Evolutionary conservation across 805 yeast species (phyloP).

Genomic region (Cyberlindnera maclurae): DNA sequence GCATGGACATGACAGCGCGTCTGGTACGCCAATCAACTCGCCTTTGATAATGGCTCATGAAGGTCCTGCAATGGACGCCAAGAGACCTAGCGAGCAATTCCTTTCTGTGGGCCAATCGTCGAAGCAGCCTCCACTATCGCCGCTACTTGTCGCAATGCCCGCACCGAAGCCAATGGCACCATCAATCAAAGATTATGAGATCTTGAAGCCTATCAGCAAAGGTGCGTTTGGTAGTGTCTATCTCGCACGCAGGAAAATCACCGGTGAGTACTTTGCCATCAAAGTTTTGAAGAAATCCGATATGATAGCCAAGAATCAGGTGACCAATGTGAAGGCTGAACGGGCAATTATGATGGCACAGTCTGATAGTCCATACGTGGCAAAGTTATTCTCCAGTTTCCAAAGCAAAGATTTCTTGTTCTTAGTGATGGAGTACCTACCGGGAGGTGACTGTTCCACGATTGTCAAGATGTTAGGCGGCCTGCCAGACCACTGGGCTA

Average conservation of each 20-base stretch:
- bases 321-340: constrained; percentile 88
- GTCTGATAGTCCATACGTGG: constrained; percentile 88
- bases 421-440: constrained; percentile 92
- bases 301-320: constrained; percentile 96
- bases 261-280: constrained; percentile 94
- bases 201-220: constrained; percentile 86
- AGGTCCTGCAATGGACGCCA: constrained; percentile 18
- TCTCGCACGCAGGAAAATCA: constrained; percentile 70
- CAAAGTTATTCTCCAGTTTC: constrained; percentile 79
- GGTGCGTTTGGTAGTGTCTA: constrained; percentile 98
- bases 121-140: constrained; percentile 68
- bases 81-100: constrained; percentile 25
- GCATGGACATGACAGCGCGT: constrained; percentile 13
- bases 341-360: constrained; percentile 98
- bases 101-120: constrained; percentile 16
- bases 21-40: constrained; percentile 45
- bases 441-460: constrained; percentile 94
- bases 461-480: constrained; percentile 75
- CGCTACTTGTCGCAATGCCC: constrained; percentile 63
- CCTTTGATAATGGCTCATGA: constrained; percentile 51
- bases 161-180: constrained; percentile 49
- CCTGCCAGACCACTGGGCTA: constrained; percentile 81
- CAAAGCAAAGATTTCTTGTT: constrained; percentile 83
- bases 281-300: constrained; percentile 87
- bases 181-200: constrained; percentile 80